phyloP scores from a whole-genome alignment of 2,329 filamentous ascomycete species.

The Hypoxylon sp. region DNA sequence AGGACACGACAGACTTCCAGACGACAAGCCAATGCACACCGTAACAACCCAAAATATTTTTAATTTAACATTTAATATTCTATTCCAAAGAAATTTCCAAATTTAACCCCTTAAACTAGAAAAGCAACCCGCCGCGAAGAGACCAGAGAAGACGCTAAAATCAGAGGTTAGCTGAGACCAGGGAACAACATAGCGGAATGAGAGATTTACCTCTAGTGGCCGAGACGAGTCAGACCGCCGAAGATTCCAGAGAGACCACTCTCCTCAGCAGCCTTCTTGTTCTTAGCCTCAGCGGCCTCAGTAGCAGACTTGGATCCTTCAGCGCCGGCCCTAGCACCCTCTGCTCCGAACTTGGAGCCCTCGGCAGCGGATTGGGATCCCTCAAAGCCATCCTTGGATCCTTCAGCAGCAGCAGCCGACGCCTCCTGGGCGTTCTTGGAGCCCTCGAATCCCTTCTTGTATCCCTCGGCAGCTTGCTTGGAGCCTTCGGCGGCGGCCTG shows the following conservation, averaged over 20 bases:
- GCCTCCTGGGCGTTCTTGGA: conserved; percentile 23
- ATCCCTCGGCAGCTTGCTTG: conserved; percentile 6
- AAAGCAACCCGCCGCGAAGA: neutral
- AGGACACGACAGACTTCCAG: neutral
- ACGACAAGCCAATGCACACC: neutral
- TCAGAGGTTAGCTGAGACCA: neutral
- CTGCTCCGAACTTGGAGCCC: conserved; percentile 7
- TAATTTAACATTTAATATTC: conserved; percentile 1
- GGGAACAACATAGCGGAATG: neutral
- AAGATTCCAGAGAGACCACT: conserved; percentile 22
- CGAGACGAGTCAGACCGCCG: conserved; percentile 16
- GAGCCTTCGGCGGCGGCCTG: conserved; percentile 13
- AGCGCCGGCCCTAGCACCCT: conserved; percentile 15
- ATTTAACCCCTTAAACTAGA: neutral
- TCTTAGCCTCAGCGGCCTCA: conserved; percentile 14
- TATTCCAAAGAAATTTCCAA: neutral
- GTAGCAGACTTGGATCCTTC: conserved; percentile 14
- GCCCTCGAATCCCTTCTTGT: conserved; percentile 3
- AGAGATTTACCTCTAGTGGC: conserved; percentile 19
- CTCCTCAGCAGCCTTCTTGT: conserved; percentile 11
- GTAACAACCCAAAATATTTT: conserved; percentile 3
- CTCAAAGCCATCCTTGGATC: conserved; percentile 4
- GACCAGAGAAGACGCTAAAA: neutral
- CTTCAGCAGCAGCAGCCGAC: neutral
- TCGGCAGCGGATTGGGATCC: conserved; percentile 17